Evolutionary conservation across 108 stramenopile genomes (phyloP).

Genomic region (Chaetoceros muelleri): DNA sequence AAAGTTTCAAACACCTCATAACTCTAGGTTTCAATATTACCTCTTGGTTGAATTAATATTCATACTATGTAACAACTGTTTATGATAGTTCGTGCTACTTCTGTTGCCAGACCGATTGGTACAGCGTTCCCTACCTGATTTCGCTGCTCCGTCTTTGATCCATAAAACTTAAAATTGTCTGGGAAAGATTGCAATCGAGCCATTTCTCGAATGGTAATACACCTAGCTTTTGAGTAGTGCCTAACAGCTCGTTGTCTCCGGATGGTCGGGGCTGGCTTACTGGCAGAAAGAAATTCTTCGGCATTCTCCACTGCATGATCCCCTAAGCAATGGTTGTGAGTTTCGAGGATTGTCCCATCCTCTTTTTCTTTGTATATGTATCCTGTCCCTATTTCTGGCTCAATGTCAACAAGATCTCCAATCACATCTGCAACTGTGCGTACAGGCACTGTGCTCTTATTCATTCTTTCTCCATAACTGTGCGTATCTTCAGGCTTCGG

Average conservation of each 20-base stretch:
- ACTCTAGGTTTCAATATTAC: too few species aligned
- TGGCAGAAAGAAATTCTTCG: constrained; percentile 7
- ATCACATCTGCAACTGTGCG: constrained; percentile 38
- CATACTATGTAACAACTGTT: too few species aligned
- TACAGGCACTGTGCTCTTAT: too few species aligned
- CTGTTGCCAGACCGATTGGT: constrained; percentile 31
- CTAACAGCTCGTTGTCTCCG: constrained; percentile 11
- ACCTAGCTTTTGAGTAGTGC: constrained; percentile 29
- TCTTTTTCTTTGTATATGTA: neutral
- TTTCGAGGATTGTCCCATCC: constrained; percentile 13
- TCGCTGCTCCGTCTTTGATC: constrained; percentile 14
- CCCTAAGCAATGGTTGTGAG: constrained; percentile 6
- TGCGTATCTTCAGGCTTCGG: too few species aligned
- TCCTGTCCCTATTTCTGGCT: constrained; percentile 12
- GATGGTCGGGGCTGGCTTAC: constrained; percentile 34
- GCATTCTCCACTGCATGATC: constrained; percentile 4
- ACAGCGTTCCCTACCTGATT: constrained; percentile 54
- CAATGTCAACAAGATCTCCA: constrained; percentile 19
- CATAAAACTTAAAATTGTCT: constrained; percentile 25
- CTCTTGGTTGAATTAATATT: too few species aligned
- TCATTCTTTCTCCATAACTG: too few species aligned
- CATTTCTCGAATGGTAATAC: constrained; percentile 24
- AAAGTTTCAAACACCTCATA: too few species aligned
- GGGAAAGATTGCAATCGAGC: constrained; percentile 47
- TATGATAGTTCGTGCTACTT: too few species aligned